Evolutionary conservation across 345 rosid species (phyloP), one percentile per base, ranked within the genome.

Genomic region (Eucalyptus dawsonii): DNA sequence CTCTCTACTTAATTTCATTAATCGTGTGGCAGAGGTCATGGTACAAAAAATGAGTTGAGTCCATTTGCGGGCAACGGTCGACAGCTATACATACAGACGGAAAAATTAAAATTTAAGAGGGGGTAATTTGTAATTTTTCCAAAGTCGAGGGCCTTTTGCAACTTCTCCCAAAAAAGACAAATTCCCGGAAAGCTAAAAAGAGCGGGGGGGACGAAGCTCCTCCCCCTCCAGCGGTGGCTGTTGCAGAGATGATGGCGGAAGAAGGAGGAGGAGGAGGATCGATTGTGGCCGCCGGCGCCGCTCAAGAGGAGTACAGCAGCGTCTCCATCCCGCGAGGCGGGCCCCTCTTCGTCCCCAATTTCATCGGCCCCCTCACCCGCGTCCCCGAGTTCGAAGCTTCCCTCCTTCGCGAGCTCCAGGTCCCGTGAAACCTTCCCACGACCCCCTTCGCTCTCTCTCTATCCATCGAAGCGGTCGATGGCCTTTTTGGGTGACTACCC

Each of bases 291-390:
- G 6, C 15, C 83, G 27, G 83, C 83, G 25, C 47, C 6, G 45
- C 83, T 76, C 83, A 76, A 76, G 90, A 86, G n/a, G 89, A 90
- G 54, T 45, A 15, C 22, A 34, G 49, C 19, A 50, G 88, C 29
- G 53, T 65, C 21, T 88, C 91, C 40, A 87, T 92, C 37, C 92
- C 94, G 16, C 91, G 92, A 27, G 97, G 97, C 6, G 96, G 97
- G 1, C 96, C 96, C 37, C 90, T 95, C 86, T 95, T 91, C 88
- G 27, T 89, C 50, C 91, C 93, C 29, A 93, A 93, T 85, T 90
- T 91, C 88, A 90, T 94, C 9, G 91, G 96, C 29, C 92, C 93
- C 69, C 91, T 94, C 87, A 92, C 95, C 54, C 90, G 89, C 22
- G 93, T 93, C 86, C 93, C 93, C 37, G 90, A 91, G 25, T 94